Percentiles rank a stretch among this genome's conserved stretches.
Conservation (phyloP, 2,329 filamentous ascomycete genomes). For the Aspergillus hiratsukae region DNA sequence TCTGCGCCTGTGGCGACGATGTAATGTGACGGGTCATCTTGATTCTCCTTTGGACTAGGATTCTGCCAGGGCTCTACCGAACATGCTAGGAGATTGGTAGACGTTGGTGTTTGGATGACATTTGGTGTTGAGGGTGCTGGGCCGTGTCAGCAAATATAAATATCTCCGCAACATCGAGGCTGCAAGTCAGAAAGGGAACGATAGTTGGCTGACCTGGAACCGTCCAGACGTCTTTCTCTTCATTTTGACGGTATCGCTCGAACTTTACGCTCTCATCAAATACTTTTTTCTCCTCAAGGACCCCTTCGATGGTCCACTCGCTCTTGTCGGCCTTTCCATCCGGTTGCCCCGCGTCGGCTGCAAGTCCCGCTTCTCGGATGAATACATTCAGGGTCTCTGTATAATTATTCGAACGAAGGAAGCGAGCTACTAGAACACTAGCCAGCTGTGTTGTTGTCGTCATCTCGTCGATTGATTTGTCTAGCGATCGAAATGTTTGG, state of each 20-base stretch:
- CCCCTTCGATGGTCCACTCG: slow-evolving; percentile 53
- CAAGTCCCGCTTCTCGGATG: slow-evolving; percentile 52
- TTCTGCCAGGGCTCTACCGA: slow-evolving; percentile 39
- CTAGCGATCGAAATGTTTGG: background rate
- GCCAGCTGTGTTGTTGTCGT: slow-evolving; percentile 13
- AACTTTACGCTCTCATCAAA: slow-evolving; percentile 55
- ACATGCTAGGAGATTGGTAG: slow-evolving; percentile 51
- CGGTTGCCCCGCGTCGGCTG: slow-evolving; percentile 45
- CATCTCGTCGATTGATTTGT: background rate
- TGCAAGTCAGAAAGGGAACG: background rate
- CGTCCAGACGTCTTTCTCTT: slow-evolving; percentile 43
- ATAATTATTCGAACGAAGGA: slow-evolving; percentile 41
- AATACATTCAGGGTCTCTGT: slow-evolving; percentile 55
- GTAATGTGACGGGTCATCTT: slow-evolving; percentile 15
- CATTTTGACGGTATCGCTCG: slow-evolving; percentile 50
- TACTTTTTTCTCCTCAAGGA: slow-evolving; percentile 57
- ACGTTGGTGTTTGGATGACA: slow-evolving; percentile 41
- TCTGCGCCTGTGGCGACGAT: slow-evolving; percentile 47
- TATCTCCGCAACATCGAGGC: background rate
- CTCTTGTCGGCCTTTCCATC: slow-evolving; percentile 23
- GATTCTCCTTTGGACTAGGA: slow-evolving; percentile 6
- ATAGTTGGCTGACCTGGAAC: slow-evolving; percentile 37
- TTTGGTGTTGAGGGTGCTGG: slow-evolving; percentile 45
- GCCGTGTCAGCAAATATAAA: background rate
- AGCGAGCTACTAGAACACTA: slow-evolving; percentile 40